These are phyloP conservation scores for Boletales sp. DNA, from an alignment of 768 basidiomycete species.

Conservation along the genomic window DNA sequence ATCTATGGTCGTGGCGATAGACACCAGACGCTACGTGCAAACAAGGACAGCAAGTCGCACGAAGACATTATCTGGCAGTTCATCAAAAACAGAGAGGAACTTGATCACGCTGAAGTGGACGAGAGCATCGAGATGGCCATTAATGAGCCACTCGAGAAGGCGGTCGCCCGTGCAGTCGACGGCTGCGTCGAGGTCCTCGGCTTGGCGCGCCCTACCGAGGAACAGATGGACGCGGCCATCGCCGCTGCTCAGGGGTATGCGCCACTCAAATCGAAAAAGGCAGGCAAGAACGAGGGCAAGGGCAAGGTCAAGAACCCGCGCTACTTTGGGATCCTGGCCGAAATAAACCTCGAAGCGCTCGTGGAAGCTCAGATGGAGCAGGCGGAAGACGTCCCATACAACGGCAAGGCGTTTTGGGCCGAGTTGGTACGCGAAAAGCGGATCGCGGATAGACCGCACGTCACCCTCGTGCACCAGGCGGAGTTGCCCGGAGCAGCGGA, in stretches of 20 bases:
- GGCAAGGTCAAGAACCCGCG: constrained; percentile 34
- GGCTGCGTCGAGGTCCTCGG: constrained; percentile 55
- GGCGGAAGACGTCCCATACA: constrained; percentile 28
- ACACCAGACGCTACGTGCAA: constrained; percentile 78
- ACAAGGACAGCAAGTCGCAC: constrained; percentile 49
- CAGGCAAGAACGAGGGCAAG: constrained; percentile 22
- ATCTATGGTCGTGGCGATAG: constrained; percentile 72
- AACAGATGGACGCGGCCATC: constrained; percentile 48
- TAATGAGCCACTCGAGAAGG: constrained; percentile 49
- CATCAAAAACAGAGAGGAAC: constrained; percentile 57
- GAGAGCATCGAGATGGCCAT: constrained; percentile 64
- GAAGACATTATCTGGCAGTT: constrained; percentile 86
- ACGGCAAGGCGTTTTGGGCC: constrained; percentile 45
- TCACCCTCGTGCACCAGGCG: constrained; percentile 80
- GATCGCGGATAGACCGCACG: constrained; percentile 65
- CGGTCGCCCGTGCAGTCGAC: constrained; percentile 56
- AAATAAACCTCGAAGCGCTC: constrained; percentile 55
- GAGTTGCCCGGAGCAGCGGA: constrained; percentile 30
- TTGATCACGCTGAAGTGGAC: constrained; percentile 63
- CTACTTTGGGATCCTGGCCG: constrained; percentile 79
- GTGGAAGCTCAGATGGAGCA: constrained; percentile 46
- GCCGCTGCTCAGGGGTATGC: constrained; percentile 40
- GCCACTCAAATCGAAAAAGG: constrained; percentile 17
- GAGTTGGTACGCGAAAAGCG: constrained; percentile 42
- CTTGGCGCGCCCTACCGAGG: constrained; percentile 48